phyloP scores from a whole-genome alignment of 139 green algal genomes.

The Diplosphaera chodatii region DNA sequence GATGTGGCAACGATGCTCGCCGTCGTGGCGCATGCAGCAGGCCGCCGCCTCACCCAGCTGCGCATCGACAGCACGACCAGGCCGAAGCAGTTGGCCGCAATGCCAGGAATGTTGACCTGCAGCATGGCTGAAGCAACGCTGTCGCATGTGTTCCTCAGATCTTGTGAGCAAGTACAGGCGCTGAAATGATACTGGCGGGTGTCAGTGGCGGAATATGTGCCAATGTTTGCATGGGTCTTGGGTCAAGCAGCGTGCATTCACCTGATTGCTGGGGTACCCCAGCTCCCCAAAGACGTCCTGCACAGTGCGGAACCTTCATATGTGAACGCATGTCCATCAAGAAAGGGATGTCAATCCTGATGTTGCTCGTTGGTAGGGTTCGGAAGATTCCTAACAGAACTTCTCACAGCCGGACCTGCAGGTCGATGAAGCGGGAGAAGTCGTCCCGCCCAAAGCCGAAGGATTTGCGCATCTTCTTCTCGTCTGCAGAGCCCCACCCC shows the following conservation, averaged over 20 bases:
- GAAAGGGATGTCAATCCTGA: no score
- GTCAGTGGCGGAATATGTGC: no score
- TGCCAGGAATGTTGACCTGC: neutral
- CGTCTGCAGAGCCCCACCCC: conserved; percentile 40
- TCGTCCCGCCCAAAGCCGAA: conserved; percentile 20
- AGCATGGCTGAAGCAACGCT: neutral
- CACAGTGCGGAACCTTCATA: no score
- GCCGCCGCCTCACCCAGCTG: neutral
- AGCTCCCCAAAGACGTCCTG: no score
- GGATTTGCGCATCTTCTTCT: conserved; percentile 40
- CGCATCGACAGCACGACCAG: neutral
- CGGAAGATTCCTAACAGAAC: no score
- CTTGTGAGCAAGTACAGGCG: no score
- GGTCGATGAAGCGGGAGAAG: conserved; percentile 12
- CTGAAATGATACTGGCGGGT: no score
- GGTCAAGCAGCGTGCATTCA: no score
- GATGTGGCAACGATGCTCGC: no score
- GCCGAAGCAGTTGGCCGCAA: neutral
- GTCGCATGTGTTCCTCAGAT: neutral
- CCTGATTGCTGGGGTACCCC: no score
- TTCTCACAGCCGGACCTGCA: neutral
- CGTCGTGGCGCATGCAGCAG: neutral
- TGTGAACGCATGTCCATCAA: no score
- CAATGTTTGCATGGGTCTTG: no score
- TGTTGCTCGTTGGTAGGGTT: neutral